Base-by-base conservation (phyloP, 2,329 filamentous ascomycete species). In the Coniochaeta hoffmannii region DNA sequence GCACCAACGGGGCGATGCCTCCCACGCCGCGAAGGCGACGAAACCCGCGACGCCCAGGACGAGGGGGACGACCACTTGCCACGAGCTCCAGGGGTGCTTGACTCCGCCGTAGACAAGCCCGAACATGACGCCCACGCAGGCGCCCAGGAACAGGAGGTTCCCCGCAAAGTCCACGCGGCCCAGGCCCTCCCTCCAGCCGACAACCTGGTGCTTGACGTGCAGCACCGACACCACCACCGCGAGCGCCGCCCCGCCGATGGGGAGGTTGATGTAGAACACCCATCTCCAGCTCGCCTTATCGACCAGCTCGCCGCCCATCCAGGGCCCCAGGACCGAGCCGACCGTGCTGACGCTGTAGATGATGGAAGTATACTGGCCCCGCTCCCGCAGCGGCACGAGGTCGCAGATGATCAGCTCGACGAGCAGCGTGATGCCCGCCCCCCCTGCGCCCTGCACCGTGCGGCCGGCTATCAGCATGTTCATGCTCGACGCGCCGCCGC, bases 381-480 rank as follows among this genome's bases (percentile, higher is more conserved):
- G 64, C 54, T 78, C 65, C 4, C 71, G 65, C 8, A 81, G 62
- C 0, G 77, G 75, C 0, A 78, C 69, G 1, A 80, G 63, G 55
- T 81, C 78, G 36, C 68, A 73, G 10, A 63, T 50, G 24, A 61
- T 54, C 36, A 59, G 55, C 26, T 58, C 53, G 34, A 58, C 28
- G 11, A 32, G 55, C 2, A 61, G 17, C 6, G 34, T 34, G 55
- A 63, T 60, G 38, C 63, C 59, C 2, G 57, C 57, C 2, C 34
- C 31, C 4, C 60, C 61, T 6, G 55, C 34, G 11, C 60, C 61
- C 32, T 63, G 51, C 9, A 59, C 38, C 4, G 56, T 56, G 1
- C 60, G 59, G 4, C 60, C 60, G 6, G 55, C 58, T 24, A 63
- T 61, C 1, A 61, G 26, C 55, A 56, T 60, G 14, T 9, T 35